Base-by-base conservation (phyloP, 164 flowering plant genomes). In the Stephania yunnanensis region DNA sequence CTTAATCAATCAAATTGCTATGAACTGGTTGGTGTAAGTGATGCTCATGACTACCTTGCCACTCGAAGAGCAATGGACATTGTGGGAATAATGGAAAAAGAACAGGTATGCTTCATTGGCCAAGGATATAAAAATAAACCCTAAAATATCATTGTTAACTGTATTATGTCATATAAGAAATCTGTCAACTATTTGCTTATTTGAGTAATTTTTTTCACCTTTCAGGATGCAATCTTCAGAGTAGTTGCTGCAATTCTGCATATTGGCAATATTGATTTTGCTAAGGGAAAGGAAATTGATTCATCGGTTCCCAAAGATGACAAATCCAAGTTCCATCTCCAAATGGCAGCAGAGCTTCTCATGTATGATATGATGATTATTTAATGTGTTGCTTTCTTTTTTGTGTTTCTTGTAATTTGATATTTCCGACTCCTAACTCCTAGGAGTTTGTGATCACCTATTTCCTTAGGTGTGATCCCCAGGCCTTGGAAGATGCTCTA, bases 171-270 rank as follows among this genome's bases (percentile, higher is more conserved):
- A 45, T 20, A 36, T 36, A 36, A 36, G 42, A 71, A 48, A 9
- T 22, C 11, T n/a, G 29, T 25, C 53, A 70, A 45, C 48, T 30
- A 73, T 65, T 67, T 71, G 13, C 76, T 79, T 4, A 55, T 53
- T 61, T 9, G 36, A 29, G 65, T 69, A 71, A 36, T 52, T 69
- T 73, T 9, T 73, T 9, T 42, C 68, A 75, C 64, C 66, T 75
- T 73, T 73, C 85, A 93, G 97, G 95, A 93, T 53, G 93, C 96
- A 71, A 90, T 93, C 80, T 91, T 93, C 74, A 85, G 90, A 83
- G 89, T 90, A 71, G 86, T 93, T 77, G 97, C 97, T 74, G 91
- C 97, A 52, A 89, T 93, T 82, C 93, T 93, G 77, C 97, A 93
- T 86, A 87, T 92, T 68, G 95, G 97, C 19, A 92, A 92, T 77